phyloP scores from a whole-genome alignment of 23 red algal species.

The Gracilaria domingensis region DNA sequence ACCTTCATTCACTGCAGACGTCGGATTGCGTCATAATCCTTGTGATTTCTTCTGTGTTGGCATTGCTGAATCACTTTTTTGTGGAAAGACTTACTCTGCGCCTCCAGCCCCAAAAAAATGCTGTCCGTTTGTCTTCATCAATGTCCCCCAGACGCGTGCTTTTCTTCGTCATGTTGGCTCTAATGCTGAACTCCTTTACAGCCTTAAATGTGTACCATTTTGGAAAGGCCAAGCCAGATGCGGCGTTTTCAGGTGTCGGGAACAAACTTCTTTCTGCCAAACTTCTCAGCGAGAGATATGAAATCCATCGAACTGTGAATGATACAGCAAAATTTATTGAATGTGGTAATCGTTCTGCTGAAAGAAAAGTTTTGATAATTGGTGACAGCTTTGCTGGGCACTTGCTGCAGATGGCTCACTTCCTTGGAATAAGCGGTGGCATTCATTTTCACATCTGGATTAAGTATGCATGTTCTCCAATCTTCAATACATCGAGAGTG shows the following conservation, averaged over 20 bases:
- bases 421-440: not conserved
- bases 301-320: not conserved
- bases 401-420: not conserved
- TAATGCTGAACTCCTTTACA: not conserved
- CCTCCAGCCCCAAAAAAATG: not conserved
- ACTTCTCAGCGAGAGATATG: not conserved
- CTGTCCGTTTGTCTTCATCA: not conserved
- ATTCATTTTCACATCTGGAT: slow-evolving; percentile 2
- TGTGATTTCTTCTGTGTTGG: not conserved
- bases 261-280: not conserved
- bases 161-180: not conserved
- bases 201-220: not conserved
- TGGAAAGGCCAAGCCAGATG: not conserved
- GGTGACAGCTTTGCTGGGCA: slow-evolving; percentile 8
- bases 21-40: not conserved
- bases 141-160: not conserved
- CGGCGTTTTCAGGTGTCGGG: not conserved
- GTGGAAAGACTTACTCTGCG: not conserved
- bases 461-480: not conserved
- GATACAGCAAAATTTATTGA: not conserved
- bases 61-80: not conserved
- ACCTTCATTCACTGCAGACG: not conserved
- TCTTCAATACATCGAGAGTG: not conserved
- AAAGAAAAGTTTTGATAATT: not conserved
- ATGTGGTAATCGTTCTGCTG: not conserved